phyloP scores from a whole-genome alignment of 345 rosid genomes.

The Acer yangbiense region DNA sequence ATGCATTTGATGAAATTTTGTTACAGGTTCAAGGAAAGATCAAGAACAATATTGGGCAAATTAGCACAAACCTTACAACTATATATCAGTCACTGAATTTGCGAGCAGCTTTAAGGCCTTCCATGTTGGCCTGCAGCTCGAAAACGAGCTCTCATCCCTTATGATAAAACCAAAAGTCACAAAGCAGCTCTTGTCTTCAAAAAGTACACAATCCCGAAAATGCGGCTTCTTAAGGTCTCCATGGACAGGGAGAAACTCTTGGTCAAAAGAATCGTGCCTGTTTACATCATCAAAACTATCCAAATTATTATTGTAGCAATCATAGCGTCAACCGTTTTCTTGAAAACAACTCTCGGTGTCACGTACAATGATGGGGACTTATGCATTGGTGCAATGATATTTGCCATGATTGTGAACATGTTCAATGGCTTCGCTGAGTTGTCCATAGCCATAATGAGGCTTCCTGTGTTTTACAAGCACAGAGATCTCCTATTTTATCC shows the following conservation, averaged over 20 bases:
- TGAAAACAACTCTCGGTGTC: too few relatives aligned
- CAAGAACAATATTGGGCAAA: conserved; percentile 89
- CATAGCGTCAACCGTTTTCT: conserved; percentile 26
- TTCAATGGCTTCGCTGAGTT: conserved; percentile 92
- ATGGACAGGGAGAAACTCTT: conserved; percentile 80
- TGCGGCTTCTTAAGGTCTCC: conserved; percentile 62
- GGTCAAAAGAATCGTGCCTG: conserved; percentile 61
- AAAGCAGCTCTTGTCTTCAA: conserved; percentile 67
- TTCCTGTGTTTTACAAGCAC: conserved; percentile 91
- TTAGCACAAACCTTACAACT: conserved; percentile 57
- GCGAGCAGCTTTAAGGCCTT: conserved; percentile 56
- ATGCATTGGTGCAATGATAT: too few relatives aligned
- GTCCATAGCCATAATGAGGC: conserved; percentile 61
- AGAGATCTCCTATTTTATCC: conserved; percentile 81
- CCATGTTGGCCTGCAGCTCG: conserved; percentile 61
- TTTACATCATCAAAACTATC: conserved; percentile 69
- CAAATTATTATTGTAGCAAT: conserved; percentile 67
- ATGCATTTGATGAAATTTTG: too few relatives aligned
- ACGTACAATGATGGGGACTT: too few relatives aligned
- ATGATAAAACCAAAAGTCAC: conserved; percentile 57
- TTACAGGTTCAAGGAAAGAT: conserved; percentile 82
- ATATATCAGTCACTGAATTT: conserved; percentile 61
- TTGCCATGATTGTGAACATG: conserved; percentile 64
- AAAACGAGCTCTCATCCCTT: conserved; percentile 62
- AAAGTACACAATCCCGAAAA: conserved; percentile 55